Conservation (phyloP, 176 grass and related monocot genomes). For the Raddia guianensis region DNA sequence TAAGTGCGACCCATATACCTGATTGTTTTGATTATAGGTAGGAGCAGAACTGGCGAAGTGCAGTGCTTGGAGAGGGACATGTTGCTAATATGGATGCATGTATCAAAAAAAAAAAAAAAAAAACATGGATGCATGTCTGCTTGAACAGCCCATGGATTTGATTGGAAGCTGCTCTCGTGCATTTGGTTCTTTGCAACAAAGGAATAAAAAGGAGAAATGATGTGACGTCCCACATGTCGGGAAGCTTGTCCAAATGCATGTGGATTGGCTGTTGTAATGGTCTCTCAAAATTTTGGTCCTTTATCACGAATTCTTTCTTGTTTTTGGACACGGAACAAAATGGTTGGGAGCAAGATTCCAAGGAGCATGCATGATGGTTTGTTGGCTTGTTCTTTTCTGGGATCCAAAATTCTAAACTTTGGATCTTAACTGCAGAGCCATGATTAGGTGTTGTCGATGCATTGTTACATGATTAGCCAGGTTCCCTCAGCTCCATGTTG, state of each 20-base stretch:
- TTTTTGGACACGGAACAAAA: neutral
- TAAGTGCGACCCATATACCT: neutral
- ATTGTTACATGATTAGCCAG: neutral
- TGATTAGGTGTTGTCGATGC: neutral
- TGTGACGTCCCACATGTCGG: neutral
- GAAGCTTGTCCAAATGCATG: neutral
- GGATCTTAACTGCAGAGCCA: neutral
- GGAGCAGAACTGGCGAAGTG: neutral
- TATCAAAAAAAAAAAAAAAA: too few species aligned
- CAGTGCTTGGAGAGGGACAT: neutral
- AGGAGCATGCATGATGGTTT: neutral
- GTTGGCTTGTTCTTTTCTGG: neutral
- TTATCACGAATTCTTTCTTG: neutral
- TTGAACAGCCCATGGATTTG: neutral
- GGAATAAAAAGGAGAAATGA: neutral
- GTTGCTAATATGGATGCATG: neutral
- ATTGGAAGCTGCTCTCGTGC: neutral
- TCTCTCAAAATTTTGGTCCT: neutral
- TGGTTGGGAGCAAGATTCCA: neutral
- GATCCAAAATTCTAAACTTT: neutral
- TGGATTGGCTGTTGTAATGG: neutral
- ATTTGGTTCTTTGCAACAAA: slow-evolving; percentile 7
- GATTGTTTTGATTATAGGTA: neutral
- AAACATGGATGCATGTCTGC: neutral
- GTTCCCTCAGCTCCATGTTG: neutral